Evolutionary conservation across 1,284 basidiomycete species (phyloP).

Genomic region (Sphaerobolus stellatus): DNA sequence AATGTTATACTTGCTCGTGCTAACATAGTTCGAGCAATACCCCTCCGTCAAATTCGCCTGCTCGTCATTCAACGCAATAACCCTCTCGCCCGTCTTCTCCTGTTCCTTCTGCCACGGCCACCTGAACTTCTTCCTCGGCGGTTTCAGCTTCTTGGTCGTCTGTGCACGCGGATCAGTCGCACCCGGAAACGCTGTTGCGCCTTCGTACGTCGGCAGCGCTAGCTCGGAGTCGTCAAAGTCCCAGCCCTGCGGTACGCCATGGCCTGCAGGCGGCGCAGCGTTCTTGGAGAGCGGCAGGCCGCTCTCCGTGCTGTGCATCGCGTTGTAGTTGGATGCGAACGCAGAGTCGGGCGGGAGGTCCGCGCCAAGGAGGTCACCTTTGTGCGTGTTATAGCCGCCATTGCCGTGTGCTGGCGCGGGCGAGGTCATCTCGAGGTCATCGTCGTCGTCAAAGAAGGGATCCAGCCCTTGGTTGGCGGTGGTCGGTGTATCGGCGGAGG

Average conservation of each 20-base stretch:
- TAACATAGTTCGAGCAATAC: slow-evolving; percentile 83
- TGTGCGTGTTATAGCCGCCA: neutral
- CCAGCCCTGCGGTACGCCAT: slow-evolving; percentile 63
- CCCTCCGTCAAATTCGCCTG: slow-evolving; percentile 59
- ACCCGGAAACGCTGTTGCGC: slow-evolving; percentile 45
- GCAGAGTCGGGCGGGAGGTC: slow-evolving; percentile 51
- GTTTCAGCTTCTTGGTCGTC: slow-evolving; percentile 24
- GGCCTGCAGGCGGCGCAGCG: slow-evolving; percentile 62
- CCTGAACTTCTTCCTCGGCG: slow-evolving; percentile 51
- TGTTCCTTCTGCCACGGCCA: slow-evolving; percentile 79
- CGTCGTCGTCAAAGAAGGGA: slow-evolving; percentile 82
- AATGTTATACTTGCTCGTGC: slow-evolving; percentile 94
- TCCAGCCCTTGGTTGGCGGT: slow-evolving; percentile 52
- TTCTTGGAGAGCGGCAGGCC: slow-evolving; percentile 57
- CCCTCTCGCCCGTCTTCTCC: slow-evolving; percentile 59
- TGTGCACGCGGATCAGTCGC: neutral
- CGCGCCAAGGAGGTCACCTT: neutral
- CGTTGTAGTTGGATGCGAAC: slow-evolving; percentile 40
- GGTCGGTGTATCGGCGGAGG: slow-evolving; percentile 52
- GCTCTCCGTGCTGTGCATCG: slow-evolving; percentile 72
- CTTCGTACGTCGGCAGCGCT: slow-evolving; percentile 42
- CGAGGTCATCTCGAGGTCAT: slow-evolving; percentile 44
- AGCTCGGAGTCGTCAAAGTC: slow-evolving; percentile 64
- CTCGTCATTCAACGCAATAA: slow-evolving; percentile 73
- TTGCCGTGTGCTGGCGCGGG: neutral